phyloP scores from a whole-genome alignment of 2,329 filamentous ascomycete genomes.

The Alternaria triticina region DNA sequence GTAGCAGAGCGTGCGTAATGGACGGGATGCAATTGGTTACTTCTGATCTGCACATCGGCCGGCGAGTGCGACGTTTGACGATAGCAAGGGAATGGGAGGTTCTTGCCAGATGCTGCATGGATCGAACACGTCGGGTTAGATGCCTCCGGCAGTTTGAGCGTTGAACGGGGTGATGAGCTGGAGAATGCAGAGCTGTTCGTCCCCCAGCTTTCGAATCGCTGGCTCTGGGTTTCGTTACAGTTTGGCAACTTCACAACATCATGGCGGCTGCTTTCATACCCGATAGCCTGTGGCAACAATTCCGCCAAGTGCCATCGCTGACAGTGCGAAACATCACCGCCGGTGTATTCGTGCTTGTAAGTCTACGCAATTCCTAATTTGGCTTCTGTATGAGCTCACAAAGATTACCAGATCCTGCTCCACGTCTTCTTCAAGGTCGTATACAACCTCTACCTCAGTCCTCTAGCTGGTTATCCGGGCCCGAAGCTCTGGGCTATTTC shows the following conservation, averaged over 20 bases:
- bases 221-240: background rate
- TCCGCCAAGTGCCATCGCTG: background rate
- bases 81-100: background rate
- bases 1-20: background rate
- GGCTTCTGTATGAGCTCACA: background rate
- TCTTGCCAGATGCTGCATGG: background rate
- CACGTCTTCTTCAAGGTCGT: background rate
- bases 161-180: background rate
- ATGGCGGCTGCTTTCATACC: background rate
- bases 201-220: background rate
- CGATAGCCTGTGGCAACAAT: background rate
- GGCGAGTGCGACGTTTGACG: background rate
- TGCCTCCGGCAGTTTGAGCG: background rate
- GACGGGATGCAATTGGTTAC: background rate
- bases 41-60: background rate
- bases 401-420: background rate
- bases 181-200: background rate
- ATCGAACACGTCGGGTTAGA: background rate
- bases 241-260: background rate
- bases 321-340: background rate
- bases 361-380: background rate
- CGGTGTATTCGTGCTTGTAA: background rate
- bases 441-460: slow-evolving; percentile 8
- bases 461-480: slow-evolving; percentile 13
- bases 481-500: slow-evolving; percentile 13